These are phyloP conservation scores for Protomyces pachydermus DNA, from an alignment of 1,139 yeast genomes.

Conservation along the genomic window DNA sequence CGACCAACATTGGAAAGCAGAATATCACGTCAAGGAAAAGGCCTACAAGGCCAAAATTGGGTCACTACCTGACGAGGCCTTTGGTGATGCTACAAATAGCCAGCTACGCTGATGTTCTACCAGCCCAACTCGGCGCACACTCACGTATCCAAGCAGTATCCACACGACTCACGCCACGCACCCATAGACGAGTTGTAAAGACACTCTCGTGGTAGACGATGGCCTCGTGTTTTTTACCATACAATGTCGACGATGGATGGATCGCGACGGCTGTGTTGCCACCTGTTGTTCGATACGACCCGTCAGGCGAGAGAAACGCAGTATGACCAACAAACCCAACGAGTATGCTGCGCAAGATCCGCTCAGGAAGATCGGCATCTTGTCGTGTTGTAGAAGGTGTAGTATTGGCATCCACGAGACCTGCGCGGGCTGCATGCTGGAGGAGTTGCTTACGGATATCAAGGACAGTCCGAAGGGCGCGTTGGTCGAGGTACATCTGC, in stretches of 20 bases:
- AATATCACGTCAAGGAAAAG: not conserved
- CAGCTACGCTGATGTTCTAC: not conserved
- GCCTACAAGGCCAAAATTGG: not conserved
- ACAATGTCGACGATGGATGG: constrained; percentile 87
- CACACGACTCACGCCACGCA: constrained; percentile 78
- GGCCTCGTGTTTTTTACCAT: constrained; percentile 77
- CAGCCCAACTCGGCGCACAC: constrained; percentile 18
- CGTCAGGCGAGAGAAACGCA: constrained; percentile 91
- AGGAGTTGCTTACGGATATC: constrained; percentile 71
- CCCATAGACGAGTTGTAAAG: constrained; percentile 87
- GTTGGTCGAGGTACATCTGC: constrained; percentile 65
- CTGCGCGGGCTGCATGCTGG: constrained; percentile 53
- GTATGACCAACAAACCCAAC: constrained; percentile 78
- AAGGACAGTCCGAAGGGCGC: constrained; percentile 55
- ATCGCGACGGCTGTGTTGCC: constrained; percentile 63
- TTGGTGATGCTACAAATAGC: not conserved
- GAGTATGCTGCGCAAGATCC: constrained; percentile 64
- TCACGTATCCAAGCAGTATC: constrained; percentile 71
- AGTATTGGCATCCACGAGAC: constrained; percentile 39
- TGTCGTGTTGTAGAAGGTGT: not conserved
- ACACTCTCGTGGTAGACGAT: constrained; percentile 94
- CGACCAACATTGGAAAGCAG: not conserved
- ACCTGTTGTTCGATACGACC: constrained; percentile 79
- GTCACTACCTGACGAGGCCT: not conserved
- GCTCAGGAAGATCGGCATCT: constrained; percentile 35